Evolutionary conservation across 371 early-diverging fungal species (phyloP).

Genomic region (Mortierella sp.): DNA sequence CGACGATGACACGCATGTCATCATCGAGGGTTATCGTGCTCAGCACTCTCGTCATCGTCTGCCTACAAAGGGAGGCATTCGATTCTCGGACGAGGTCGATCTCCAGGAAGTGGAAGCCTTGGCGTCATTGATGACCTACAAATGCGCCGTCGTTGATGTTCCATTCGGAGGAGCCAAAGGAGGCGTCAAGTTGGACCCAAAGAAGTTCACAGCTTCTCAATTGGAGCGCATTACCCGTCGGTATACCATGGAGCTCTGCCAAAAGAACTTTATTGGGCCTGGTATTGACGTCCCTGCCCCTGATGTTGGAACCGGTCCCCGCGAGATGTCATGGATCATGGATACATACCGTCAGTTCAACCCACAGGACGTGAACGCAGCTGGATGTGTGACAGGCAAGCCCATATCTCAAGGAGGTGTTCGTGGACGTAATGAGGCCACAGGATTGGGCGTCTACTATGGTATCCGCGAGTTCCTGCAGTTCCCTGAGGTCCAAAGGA

Average conservation of each 20-base stretch:
- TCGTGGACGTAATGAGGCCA: constrained; percentile 91
- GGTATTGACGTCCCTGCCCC: constrained; percentile 93
- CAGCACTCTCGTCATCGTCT: constrained; percentile 90
- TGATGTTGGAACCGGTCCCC: constrained; percentile 89
- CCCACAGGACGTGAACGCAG: constrained; percentile 84
- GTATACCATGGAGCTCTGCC: constrained; percentile 91
- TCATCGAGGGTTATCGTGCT: constrained; percentile 85
- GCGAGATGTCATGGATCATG: constrained; percentile 94
- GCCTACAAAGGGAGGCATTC: constrained; percentile 91
- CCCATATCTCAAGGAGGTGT: constrained; percentile 90
- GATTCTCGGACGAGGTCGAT: constrained; percentile 82
- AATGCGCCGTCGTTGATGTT: constrained; percentile 93
- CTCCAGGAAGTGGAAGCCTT: constrained; percentile 84
- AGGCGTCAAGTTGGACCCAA: constrained; percentile 86
- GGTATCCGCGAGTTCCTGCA: constrained; percentile 87
- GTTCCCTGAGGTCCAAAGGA: constrained; percentile 83
- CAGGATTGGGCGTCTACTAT: constrained; percentile 90
- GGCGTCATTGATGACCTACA: constrained; percentile 86
- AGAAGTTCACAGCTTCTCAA: constrained; percentile 79
- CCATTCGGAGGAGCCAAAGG: constrained; percentile 92
- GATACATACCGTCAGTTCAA: constrained; percentile 93
- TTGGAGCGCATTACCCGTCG: constrained; percentile 91
- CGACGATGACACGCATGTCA: constrained; percentile 75
- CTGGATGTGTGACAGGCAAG: constrained; percentile 92
- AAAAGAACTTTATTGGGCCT: constrained; percentile 91